Evolutionary conservation across 306 rosid genomes (phyloP).

Genomic region (Leucaena leucocephala): DNA sequence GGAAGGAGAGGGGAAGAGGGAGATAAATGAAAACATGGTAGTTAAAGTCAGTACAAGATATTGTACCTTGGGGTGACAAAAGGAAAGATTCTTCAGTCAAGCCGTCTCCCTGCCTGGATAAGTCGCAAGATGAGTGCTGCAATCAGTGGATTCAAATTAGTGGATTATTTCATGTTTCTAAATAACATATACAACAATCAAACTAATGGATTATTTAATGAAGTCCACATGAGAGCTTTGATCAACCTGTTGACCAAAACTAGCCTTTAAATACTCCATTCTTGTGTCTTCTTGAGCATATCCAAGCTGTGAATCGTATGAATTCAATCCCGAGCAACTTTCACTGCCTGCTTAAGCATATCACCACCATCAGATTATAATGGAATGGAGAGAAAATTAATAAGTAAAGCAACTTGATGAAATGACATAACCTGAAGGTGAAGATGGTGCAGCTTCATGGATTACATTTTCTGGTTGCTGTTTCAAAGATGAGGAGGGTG

Average conservation of each 20-base stretch:
- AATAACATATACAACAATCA: background rate
- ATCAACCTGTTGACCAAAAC: constrained; percentile 57
- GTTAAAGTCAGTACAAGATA: constrained; percentile 19
- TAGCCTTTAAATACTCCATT: constrained; percentile 36
- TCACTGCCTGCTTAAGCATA: constrained; percentile 51
- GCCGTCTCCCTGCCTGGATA: constrained; percentile 43
- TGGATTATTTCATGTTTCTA: background rate
- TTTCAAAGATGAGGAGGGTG: constrained; percentile 46
- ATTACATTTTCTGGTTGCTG: constrained; percentile 42
- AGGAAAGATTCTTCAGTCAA: constrained; percentile 42
- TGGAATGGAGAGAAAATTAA: constrained; percentile 10
- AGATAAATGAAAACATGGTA: constrained; percentile 20
- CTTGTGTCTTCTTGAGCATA: constrained; percentile 49
- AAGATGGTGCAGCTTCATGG: constrained; percentile 55
- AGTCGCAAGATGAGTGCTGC: constrained; percentile 55
- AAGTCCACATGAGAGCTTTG: constrained; percentile 41
- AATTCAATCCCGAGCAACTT: constrained; percentile 50
- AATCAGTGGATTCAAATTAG: background rate
- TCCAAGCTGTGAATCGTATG: constrained; percentile 44
- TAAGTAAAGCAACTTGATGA: constrained; percentile 25
- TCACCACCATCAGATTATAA: constrained; percentile 36
- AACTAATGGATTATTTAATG: constrained; percentile 14
- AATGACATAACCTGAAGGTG: constrained; percentile 65
- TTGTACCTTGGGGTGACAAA: constrained; percentile 50
- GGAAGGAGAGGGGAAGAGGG: background rate